A percentile compares a stretch with the other conserved stretches of the same genome.
These are phyloP conservation scores for Cladosporium sp. DNA, from an alignment of 2,329 filamentous ascomycete species.

Conservation along the genomic window DNA sequence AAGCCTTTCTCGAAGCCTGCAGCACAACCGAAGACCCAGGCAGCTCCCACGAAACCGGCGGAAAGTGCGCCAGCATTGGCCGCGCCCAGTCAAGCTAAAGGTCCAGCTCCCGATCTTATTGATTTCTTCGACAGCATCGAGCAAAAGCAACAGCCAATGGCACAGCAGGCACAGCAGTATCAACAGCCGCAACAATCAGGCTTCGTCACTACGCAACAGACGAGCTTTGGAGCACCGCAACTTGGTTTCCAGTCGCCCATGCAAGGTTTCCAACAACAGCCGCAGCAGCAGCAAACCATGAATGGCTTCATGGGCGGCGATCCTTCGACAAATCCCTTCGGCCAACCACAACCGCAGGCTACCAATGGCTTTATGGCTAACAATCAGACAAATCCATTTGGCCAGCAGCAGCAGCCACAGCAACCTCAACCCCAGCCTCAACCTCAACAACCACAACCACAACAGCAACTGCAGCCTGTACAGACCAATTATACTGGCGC, in stretches of 20 bases:
- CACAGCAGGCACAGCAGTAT: conserved; percentile 28
- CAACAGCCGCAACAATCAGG: conserved; percentile 27
- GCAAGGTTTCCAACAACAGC: conserved; percentile 10
- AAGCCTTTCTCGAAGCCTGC: conserved; percentile 30
- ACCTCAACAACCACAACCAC: conserved; percentile 32
- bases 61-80: conserved; percentile 31
- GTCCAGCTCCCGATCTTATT: conserved; percentile 72
- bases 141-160: conserved; percentile 67
- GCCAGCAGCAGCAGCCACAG: conserved; percentile 28
- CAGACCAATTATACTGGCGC: conserved; percentile 65
- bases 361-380: conserved; percentile 40
- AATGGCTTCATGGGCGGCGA: conserved; percentile 23
- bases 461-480: conserved; percentile 42
- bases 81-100: conserved; percentile 43
- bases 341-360: conserved; percentile 16
- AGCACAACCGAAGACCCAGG: conserved; percentile 26
- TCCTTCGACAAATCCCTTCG: conserved; percentile 35
- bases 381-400: conserved; percentile 36
- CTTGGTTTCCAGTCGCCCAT: conserved; percentile 23
- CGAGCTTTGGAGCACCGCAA: conserved; percentile 21
- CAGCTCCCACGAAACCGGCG: conserved; percentile 33
- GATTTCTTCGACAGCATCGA: conserved; percentile 95
- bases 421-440: conserved; percentile 14
- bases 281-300: conserved; percentile 38
- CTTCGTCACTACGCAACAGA: conserved; percentile 22